Base-by-base conservation (phyloP, 1,139 yeast species). In the Diutina rugosa region DNA sequence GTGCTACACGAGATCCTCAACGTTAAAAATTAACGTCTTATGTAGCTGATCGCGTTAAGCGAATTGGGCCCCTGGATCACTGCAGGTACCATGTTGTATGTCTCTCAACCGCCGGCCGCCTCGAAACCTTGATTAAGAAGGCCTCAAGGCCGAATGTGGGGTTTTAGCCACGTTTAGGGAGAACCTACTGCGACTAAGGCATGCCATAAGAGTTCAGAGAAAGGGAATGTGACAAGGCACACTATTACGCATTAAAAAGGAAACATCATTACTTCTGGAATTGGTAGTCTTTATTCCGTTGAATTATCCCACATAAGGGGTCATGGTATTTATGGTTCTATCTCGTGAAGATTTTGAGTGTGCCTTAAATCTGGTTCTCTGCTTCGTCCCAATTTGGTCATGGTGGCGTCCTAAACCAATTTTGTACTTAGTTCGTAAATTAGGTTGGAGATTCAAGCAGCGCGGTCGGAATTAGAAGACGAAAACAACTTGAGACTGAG, bases 401-500 rank as follows among this genome's bases (percentile, higher is more conserved):
- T n/a, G n/a, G 14, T n/a, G 41, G 16, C 41, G 41, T 35, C 41
- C 41, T 10, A 35, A 35, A 35, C 41, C 41, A 35, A 5, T 8
- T 32, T 32, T 32, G 38, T 32, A 32, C 38, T 9, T 3, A 1
- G 38, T 32, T 9, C 38, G 12, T 32, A 21, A 21, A 21, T 21
- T 21, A 35, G 41, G 41, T 35, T 35, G n/a, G 14, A 21, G 2
- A 21, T 21, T 35, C n/a, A 12, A 10, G 41, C 41, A 4, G 41
- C 14, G 41, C 6, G 6, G 14, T 9, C 41, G 4, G 41, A 3
- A 12, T 6, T 6, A 4, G 41, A 8, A 8, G 41, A 9, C 14
- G 41, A 12, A n/a, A 35, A 84, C 30, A 88, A 69, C 62, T 80
- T 85, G 58, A 90, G 71, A 56, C 84, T 87, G 60, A 90, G 72